Conservation (phyloP, 75 land plant species). For the Cunninghamia lanceolata region DNA sequence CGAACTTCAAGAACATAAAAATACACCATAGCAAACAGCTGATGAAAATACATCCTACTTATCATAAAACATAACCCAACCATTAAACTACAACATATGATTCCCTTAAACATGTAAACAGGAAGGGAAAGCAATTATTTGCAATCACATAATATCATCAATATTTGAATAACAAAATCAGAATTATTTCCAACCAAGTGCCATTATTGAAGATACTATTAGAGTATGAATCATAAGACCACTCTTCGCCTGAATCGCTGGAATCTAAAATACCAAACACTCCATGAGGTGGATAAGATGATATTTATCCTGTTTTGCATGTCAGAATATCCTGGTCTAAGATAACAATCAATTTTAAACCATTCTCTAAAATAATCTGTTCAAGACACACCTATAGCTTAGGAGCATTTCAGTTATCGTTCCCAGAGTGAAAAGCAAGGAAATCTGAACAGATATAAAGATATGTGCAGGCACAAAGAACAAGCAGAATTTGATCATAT, state of each 20-base stretch:
- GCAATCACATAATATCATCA: background rate
- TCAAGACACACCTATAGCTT: background rate
- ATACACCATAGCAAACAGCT: background rate
- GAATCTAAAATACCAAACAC: background rate
- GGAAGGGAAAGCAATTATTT: background rate
- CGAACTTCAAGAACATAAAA: constrained; percentile 3
- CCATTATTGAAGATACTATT: background rate
- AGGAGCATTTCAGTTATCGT: background rate
- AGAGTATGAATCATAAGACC: background rate
- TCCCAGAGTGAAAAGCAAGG: background rate
- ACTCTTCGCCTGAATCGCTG: background rate
- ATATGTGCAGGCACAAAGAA: background rate
- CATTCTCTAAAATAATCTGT: no score
- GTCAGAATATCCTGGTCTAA: no score
- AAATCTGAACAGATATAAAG: background rate
- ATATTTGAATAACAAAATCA: background rate
- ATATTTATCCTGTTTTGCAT: background rate
- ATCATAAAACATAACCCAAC: background rate
- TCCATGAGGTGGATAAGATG: background rate
- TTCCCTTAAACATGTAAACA: background rate
- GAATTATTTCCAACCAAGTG: background rate
- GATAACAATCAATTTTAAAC: no score
- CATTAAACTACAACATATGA: background rate
- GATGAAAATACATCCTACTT: background rate
- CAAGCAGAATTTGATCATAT: no score